Conservation (phyloP, 257 asterid genomes). For the Schizonepeta tenuifolia region DNA sequence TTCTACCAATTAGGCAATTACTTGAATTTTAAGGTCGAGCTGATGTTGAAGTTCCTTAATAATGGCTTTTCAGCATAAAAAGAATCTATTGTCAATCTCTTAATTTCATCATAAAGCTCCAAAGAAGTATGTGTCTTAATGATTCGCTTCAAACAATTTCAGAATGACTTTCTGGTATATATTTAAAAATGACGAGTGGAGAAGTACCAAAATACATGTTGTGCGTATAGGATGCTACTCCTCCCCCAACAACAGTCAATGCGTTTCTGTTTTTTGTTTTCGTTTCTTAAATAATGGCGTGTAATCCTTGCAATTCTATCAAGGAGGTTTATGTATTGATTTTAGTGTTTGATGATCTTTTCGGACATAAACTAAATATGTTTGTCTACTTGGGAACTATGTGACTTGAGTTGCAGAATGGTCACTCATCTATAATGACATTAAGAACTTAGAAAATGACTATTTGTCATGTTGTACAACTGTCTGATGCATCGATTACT, state of each 20-base stretch:
- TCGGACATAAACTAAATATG: background rate
- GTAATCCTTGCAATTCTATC: background rate
- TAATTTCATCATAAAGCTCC: background rate
- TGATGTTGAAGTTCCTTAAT: background rate
- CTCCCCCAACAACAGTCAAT: background rate
- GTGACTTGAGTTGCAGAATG: too few relatives aligned
- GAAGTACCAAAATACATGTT: background rate
- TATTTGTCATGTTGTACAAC: too few relatives aligned
- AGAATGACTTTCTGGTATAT: background rate
- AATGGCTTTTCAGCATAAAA: background rate
- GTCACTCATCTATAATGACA: too few relatives aligned
- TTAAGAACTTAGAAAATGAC: too few relatives aligned
- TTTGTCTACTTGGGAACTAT: too few relatives aligned
- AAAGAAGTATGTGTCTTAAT: background rate
- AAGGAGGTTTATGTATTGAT: background rate
- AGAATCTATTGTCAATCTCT: background rate
- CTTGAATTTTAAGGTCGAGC: too few relatives aligned
- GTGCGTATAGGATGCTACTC: background rate
- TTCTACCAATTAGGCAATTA: too few relatives aligned
- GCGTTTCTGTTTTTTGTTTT: background rate
- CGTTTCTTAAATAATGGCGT: background rate
- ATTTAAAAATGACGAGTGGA: background rate
- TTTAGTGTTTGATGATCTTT: slow-evolving; percentile 5
- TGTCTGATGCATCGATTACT: too few relatives aligned
- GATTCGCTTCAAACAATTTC: background rate